Evolutionary conservation across 2,329 filamentous ascomycete genomes (phyloP), one percentile per base, ranked within the genome.

Genomic region (Alternaria viburni): DNA sequence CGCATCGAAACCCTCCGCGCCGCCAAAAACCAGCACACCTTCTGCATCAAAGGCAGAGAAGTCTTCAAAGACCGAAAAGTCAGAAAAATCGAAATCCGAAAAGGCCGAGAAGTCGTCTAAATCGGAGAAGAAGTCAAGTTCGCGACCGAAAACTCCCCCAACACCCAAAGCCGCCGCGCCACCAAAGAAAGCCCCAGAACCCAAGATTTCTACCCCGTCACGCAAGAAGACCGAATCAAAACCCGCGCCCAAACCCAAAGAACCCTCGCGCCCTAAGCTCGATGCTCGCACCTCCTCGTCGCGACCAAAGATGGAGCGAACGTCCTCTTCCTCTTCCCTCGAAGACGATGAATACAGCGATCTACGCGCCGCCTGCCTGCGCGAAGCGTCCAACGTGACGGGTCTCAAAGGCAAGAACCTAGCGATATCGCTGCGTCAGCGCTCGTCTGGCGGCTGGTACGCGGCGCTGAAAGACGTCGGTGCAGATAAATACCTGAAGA

Each of bases 401-500:
- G 73, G 69, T 1, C 65, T 75, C 9, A 65, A 69, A n/a, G 73
- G 71, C 9, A 66, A 69, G 17, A 66, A 62, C 17, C 68, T 75
- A 3, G 64, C 70, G 0, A 59, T 75, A 21, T 66, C 66, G 8
- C 54, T 71, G 32, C 69, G 69, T 50, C 69, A 75, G 47, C 67
- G 69, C 3, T 73, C 69, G 23, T 62, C 45, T 1, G 68, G 68
- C 15, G 64, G 62, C 11, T 75, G 72, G 71, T 75, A 75, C 54
- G 73, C 68, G 0, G 73, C 73, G 3, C 60, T 75, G 9, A 75
- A 75, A 44, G 73, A 75, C 19, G 26, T 61, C 15, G 60, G 62
- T n/a, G 65, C 67, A 9, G 73, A 73, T 50, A 75, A 74, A 56
- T 75, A 75, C 41, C 57, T 75, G 30, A 74, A 74, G 57, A 73